phyloP scores from a whole-genome alignment of 139 green algal genomes.

The Astrephomene gubernaculifera region DNA sequence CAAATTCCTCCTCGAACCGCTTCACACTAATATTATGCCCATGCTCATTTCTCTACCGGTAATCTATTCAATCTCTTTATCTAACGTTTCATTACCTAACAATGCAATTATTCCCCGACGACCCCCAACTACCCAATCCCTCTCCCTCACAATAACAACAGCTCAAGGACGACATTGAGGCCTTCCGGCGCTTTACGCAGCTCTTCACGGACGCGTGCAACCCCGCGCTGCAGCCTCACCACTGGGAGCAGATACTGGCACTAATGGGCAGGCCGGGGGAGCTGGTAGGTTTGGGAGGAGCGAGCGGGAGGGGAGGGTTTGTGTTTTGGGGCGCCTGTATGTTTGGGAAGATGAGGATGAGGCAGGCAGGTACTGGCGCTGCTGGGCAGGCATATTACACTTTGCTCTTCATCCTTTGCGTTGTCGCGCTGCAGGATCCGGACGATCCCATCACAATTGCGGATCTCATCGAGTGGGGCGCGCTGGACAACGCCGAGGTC shows the following conservation, averaged over 20 bases:
- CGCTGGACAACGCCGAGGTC: constrained; percentile 51
- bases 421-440: background rate
- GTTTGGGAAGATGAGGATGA: too few relatives aligned
- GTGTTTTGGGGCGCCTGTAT: background rate
- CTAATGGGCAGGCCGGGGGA: constrained; percentile 45
- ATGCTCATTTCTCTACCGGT: background rate
- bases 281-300: background rate
- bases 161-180: constrained; percentile 65
- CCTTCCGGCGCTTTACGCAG: constrained; percentile 63
- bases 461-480: constrained; percentile 55
- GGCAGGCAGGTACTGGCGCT: too few relatives aligned
- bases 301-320: background rate
- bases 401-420: too few relatives aligned
- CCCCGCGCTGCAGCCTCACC: constrained; percentile 64
- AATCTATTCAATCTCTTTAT: background rate
- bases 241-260: constrained; percentile 62
- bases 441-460: constrained; percentile 33
- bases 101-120: background rate
- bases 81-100: background rate
- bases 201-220: constrained; percentile 68
- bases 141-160: constrained; percentile 39
- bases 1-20: too few relatives aligned
- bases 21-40: too few relatives aligned
- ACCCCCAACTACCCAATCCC: background rate
- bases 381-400: too few relatives aligned